Evolutionary conservation across 1,139 yeast genomes (phyloP), one percentile per base, ranked within the genome.

Genomic region (Kodamaea alishanica): DNA sequence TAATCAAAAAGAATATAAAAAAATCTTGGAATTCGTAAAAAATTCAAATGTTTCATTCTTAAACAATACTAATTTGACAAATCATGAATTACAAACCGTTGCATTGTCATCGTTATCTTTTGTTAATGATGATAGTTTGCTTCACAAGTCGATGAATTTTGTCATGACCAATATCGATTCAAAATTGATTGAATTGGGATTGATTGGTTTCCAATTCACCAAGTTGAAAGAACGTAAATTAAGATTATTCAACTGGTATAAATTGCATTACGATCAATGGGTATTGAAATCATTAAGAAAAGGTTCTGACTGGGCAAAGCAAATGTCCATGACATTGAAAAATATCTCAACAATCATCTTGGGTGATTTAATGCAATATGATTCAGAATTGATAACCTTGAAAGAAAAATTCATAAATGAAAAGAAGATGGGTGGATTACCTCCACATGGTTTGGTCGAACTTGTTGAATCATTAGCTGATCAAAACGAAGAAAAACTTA

Each of bases 71-170:
- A 60, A 65, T 40, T 56, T 53, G 6, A 40, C 52, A 6, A 43
- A 52, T 1, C 49, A 51, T n/a, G 71, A 67, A 26, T 56, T 80
- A 26, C 83, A 78, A 52, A 70, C 77, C 3, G 63, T 72, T 7
- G 82, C 84, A 0, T 61, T 81, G 8, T 66, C 75, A 26, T 67
- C 82, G 6, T 58, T 81, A 24, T 76, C 81, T 1, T 80, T 70
- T 50, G 66, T 70, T 23, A 51, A 57, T 8, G 68, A 69, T 35
- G 56, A 56, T 7, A 76, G 73, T n/a, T 55, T 81, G 40, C 62
- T 76, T 15, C 60, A 61, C 32, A 77, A 79, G 51, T 67, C 79
- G 0, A 63, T 81, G 43, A 79, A 79, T 44, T 80, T 75, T 49
- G 73, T 81, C 9, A 56, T 62, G 45, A 72, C 75, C 33, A 80